phyloP scores from a whole-genome alignment of 257 asterid genomes.

The Solanum chmielewskii region DNA sequence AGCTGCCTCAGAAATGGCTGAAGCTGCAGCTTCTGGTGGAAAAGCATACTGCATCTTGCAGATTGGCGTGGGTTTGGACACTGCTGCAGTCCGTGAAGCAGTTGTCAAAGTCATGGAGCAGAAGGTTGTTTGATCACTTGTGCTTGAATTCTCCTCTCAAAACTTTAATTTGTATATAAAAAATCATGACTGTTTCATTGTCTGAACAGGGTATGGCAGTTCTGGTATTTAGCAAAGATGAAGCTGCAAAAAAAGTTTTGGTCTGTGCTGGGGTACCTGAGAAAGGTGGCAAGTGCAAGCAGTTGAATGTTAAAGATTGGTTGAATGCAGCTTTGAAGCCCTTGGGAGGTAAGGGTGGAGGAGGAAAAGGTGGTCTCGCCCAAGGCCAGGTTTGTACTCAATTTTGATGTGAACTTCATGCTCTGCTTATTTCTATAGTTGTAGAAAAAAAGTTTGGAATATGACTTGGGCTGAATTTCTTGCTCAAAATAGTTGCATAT shows the following conservation, averaged over 20 bases:
- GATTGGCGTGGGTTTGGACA: constrained; percentile 79
- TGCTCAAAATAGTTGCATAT: not conserved
- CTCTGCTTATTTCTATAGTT: not conserved
- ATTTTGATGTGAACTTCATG: not conserved
- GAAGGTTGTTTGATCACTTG: constrained; percentile 35
- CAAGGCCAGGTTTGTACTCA: constrained; percentile 75
- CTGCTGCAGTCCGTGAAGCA: constrained; percentile 97
- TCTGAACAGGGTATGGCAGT: constrained; percentile 63
- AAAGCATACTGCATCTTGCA: constrained; percentile 61
- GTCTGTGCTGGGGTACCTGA: constrained; percentile 99
- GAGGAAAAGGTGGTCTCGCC: constrained; percentile 91
- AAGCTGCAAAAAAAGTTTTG: constrained; percentile 58
- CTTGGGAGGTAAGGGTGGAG: constrained; percentile 92
- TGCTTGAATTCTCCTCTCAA: not conserved
- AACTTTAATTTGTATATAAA: not conserved
- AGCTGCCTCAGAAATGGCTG: constrained; percentile 57
- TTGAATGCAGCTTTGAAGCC: constrained; percentile 57
- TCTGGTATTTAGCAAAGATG: constrained; percentile 79
- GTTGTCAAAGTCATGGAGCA: constrained; percentile 88
- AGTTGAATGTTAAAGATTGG: constrained; percentile 71
- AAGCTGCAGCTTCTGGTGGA: constrained; percentile 60
- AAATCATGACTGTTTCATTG: not conserved
- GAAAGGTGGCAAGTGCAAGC: constrained; percentile 42
- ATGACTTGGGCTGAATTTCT: no score
- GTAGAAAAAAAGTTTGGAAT: not conserved